These are phyloP conservation scores for Sechiopsis laciniata DNA, from an alignment of 306 rosid genomes.

Conservation along the genomic window DNA sequence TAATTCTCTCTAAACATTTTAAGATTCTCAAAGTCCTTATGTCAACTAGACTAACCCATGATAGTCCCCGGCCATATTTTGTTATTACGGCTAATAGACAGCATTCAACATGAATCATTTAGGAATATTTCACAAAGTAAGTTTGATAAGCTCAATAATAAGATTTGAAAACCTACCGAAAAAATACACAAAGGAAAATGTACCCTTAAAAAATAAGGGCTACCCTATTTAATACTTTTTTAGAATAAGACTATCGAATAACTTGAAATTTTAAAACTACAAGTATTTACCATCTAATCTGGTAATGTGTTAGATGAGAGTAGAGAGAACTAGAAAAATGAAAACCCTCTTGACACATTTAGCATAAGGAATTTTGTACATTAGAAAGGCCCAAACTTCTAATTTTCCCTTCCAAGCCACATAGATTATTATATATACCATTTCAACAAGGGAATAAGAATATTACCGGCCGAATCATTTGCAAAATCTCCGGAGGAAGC, in stretches of 20 bases:
- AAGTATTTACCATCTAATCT: not conserved
- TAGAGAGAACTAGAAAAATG: not conserved
- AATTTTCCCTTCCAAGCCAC: not conserved
- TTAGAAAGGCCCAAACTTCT: not conserved
- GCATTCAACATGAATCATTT: not conserved
- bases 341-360: not conserved
- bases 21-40: too few relatives aligned
- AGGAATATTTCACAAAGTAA: not conserved
- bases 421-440: not conserved
- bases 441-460: conserved; percentile 1
- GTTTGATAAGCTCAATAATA: not conserved
- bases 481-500: conserved; percentile 71
- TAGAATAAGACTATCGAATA: not conserved
- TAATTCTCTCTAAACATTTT: too few relatives aligned
- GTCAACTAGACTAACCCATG: too few relatives aligned
- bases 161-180: not conserved
- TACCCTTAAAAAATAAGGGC: not conserved
- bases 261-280: not conserved
- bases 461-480: conserved; percentile 29
- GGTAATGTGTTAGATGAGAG: not conserved
- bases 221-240: too few relatives aligned
- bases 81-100: not conserved
- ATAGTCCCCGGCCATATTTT: too few relatives aligned
- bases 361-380: not conserved
- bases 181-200: not conserved